Conservation (phyloP, 345 rosid genomes). For the Arabidopsis suecica region DNA sequence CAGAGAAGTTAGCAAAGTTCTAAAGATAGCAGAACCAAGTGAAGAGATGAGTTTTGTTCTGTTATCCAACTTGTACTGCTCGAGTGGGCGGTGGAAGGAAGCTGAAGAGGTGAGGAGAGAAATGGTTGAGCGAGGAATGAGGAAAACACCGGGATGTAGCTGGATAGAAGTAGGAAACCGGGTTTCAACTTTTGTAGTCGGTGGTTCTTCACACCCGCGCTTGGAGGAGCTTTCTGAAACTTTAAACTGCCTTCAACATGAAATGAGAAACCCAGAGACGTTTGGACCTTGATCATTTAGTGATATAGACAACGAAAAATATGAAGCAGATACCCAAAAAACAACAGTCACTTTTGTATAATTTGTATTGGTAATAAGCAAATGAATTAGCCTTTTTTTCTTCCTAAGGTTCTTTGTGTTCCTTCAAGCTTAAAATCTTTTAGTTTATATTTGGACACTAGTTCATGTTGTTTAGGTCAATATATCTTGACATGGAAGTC, state of each 20-base stretch:
- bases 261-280: conserved; percentile 53
- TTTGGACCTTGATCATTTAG: conserved; percentile 1
- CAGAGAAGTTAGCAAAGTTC: conserved; percentile 47
- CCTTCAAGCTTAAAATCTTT: background rate
- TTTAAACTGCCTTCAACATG: conserved; percentile 49
- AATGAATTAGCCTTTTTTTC: background rate
- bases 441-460: background rate
- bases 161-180: conserved; percentile 73
- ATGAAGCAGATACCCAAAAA: background rate
- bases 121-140: conserved; percentile 66
- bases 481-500: background rate
- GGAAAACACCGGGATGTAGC: conserved; percentile 78
- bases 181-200: conserved; percentile 59
- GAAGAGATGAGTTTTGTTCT: conserved; percentile 70
- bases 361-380: conserved; percentile 1
- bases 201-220: conserved; percentile 46
- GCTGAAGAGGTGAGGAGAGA: conserved; percentile 73
- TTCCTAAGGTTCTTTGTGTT: background rate
- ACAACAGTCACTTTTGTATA: background rate
- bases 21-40: conserved; percentile 48
- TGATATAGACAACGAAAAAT: conserved; percentile 18
- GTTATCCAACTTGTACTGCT: conserved; percentile 69
- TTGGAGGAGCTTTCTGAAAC: conserved; percentile 47
- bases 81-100: conserved; percentile 71
- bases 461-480: conserved; percentile 19